Percentiles rank a stretch among this genome's conserved stretches.
These are phyloP conservation scores for Phytopythium aichiense DNA, from an alignment of 352 stramenopile species.

Conservation along the genomic window DNA sequence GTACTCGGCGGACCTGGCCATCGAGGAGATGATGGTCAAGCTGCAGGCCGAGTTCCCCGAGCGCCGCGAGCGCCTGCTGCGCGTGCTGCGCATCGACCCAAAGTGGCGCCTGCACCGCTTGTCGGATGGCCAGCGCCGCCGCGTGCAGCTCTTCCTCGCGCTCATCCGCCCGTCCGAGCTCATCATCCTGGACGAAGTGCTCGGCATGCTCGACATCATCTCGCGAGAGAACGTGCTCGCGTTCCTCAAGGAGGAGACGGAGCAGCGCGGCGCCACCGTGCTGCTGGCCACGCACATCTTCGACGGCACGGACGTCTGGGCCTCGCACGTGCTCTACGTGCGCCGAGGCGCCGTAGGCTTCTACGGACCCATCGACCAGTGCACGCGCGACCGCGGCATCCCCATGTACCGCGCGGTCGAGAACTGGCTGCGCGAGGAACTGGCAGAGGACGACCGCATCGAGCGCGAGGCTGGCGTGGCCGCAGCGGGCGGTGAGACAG, in stretches of 20 bases:
- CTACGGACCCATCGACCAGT: conserved; percentile 64
- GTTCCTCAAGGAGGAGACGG: conserved; percentile 89
- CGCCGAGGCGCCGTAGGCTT: conserved; percentile 50
- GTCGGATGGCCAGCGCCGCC: conserved; percentile 78
- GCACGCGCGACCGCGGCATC: conserved; percentile 40
- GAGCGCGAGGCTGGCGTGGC: conserved; percentile 51
- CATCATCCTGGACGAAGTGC: conserved; percentile 98
- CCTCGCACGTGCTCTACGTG: conserved; percentile 93
- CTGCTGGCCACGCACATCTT: conserved; percentile 95
- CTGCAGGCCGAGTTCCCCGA: conserved; percentile 93
- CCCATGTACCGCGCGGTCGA: conserved; percentile 93
- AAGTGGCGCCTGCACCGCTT: conserved; percentile 86
- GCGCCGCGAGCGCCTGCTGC: conserved; percentile 90
- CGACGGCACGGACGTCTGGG: conserved; percentile 96
- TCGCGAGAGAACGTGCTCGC: conserved; percentile 91
- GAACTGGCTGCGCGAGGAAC: conserved; percentile 90
- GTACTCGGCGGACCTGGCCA: conserved; percentile 93
- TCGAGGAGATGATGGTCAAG: conserved; percentile 97
- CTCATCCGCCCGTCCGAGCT: conserved; percentile 95
- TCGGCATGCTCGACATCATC: conserved; percentile 96
- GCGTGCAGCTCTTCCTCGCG: conserved; percentile 96
- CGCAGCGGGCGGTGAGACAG: conserved; percentile 30
- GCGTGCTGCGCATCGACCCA: conserved; percentile 95
- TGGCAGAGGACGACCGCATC: conserved; percentile 72
- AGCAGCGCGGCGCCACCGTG: conserved; percentile 55